These are phyloP conservation scores for Dioscorea cayenensis DNA, from an alignment of 116 monocot species.

Conservation along the genomic window DNA sequence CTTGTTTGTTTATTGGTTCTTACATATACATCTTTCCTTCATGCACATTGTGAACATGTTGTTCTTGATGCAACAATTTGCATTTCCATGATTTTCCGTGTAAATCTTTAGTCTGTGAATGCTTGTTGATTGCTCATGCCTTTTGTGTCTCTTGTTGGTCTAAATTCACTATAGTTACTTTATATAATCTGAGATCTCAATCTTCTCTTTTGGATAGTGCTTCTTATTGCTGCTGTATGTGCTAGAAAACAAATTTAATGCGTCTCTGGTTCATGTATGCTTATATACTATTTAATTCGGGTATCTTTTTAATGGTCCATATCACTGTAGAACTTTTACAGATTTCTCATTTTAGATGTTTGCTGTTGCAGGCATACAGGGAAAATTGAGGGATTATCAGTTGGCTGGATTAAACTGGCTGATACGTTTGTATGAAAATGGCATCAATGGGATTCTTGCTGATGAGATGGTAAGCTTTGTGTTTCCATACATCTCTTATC, in stretches of 20 bases:
- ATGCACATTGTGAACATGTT: no score
- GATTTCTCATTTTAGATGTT: background rate
- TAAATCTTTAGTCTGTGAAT: no score
- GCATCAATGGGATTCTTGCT: slow-evolving; percentile 99
- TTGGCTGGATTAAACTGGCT: slow-evolving; percentile 97
- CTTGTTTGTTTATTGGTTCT: background rate
- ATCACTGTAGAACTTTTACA: background rate
- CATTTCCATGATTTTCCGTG: no score
- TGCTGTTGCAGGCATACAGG: slow-evolving; percentile 80
- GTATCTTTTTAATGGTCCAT: background rate
- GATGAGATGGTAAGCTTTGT: slow-evolving; percentile 88
- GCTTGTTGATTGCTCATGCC: no score
- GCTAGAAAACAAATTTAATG: background rate
- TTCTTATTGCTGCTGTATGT: background rate
- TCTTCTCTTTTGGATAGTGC: background rate
- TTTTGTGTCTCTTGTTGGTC: background rate
- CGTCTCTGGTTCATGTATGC: background rate
- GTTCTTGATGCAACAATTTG: no score
- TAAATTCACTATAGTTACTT: background rate
- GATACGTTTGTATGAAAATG: slow-evolving; percentile 96
- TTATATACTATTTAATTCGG: background rate
- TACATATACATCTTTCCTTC: background rate
- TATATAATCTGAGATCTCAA: background rate
- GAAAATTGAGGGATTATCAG: slow-evolving; percentile 97
- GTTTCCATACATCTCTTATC: background rate